Evolutionary conservation across 305 asterid species (phyloP).

Genomic region (Fraxinus platypoda): DNA sequence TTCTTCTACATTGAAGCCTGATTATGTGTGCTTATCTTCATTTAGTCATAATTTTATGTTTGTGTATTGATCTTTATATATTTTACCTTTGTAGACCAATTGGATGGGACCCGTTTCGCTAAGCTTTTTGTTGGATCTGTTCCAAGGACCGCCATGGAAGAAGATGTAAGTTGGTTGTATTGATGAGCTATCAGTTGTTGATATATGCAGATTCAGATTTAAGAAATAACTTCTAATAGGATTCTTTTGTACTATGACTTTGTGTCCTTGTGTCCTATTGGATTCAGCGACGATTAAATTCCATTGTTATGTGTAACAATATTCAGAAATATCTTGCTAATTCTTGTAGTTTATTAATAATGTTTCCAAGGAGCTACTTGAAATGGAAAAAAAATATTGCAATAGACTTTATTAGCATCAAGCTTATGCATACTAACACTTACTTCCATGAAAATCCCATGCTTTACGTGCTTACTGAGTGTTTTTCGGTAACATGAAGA

Average conservation of each 20-base stretch:
- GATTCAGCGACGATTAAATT: not conserved
- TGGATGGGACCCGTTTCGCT: conserved; percentile 64
- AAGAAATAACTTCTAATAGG: not conserved
- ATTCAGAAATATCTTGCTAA: not conserved
- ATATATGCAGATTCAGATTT: conserved; percentile 6
- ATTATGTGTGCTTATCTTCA: not conserved
- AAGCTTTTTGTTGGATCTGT: conserved; percentile 97
- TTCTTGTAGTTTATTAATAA: not conserved
- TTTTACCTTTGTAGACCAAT: conserved; percentile 41
- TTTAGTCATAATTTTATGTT: not conserved
- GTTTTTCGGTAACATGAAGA: not conserved
- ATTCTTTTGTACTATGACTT: conserved; percentile 4
- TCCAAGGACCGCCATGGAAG: conserved; percentile 82
- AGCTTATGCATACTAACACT: not conserved
- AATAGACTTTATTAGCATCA: not conserved
- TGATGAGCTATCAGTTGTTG: not conserved
- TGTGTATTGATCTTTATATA: conserved; percentile 7
- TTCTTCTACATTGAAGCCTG: not conserved
- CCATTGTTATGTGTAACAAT: not conserved
- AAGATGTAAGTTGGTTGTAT: conserved; percentile 62
- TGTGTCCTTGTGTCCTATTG: conserved; percentile 4
- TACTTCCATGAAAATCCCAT: conserved; percentile 7
- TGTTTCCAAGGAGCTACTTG: not conserved
- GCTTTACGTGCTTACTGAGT: not conserved
- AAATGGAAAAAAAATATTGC: not conserved